phyloP scores from a whole-genome alignment of 2,329 filamentous ascomycete species.

The Beauveria brongniartii region DNA sequence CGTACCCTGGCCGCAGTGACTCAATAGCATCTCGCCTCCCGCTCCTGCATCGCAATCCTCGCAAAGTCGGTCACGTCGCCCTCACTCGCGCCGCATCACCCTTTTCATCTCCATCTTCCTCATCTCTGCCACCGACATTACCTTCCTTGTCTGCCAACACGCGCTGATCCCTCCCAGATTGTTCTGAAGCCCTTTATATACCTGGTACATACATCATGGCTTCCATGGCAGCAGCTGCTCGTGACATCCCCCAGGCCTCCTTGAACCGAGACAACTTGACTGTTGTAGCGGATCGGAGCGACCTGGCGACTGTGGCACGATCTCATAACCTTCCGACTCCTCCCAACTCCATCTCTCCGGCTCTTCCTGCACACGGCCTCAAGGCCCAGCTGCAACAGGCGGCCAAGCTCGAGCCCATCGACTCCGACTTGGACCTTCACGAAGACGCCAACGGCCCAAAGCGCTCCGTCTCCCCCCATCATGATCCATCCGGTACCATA shows the following conservation, averaged over 20 bases:
- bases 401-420: constrained; percentile 56
- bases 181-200: constrained; percentile 35
- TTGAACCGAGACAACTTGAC: constrained; percentile 60
- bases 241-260: constrained; percentile 57
- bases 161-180: constrained; percentile 19
- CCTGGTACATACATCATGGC: constrained; percentile 47
- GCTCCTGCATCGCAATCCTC: not conserved
- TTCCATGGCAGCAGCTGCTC: constrained; percentile 58
- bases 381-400: constrained; percentile 58
- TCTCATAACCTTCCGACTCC: constrained; percentile 72
- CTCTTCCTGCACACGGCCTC: constrained; percentile 71
- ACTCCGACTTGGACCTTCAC: constrained; percentile 82
- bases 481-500: constrained; percentile 73
- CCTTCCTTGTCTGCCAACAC: not conserved
- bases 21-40: constrained; percentile 6
- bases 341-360: constrained; percentile 90
- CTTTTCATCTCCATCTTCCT: constrained; percentile 17
- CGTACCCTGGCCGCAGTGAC: constrained; percentile 10
- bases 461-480: constrained; percentile 38
- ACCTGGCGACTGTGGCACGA: constrained; percentile 52
- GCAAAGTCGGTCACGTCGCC: not conserved
- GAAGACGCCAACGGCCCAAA: constrained; percentile 37
- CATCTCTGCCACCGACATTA: constrained; percentile 17
- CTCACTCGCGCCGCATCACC: constrained; percentile 16
- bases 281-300: constrained; percentile 61